phyloP scores from a whole-genome alignment of 2,329 filamentous ascomycete species.

The Exophiala lecanii-corni region DNA sequence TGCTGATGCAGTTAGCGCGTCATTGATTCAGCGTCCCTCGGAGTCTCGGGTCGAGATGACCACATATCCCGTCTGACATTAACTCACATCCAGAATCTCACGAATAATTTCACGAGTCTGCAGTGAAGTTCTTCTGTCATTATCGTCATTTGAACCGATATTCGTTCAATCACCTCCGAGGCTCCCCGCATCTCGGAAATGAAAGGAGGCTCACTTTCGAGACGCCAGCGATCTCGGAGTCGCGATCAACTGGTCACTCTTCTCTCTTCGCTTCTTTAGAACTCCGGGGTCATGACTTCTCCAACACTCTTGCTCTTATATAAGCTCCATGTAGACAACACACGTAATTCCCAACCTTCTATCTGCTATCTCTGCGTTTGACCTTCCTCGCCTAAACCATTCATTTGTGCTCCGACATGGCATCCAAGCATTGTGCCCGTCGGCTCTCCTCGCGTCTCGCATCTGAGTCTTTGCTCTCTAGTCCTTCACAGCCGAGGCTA shows the following conservation, averaged over 20 bases:
- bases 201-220: background rate
- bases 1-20: no score
- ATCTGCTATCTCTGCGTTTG: no score
- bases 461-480: background rate
- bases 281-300: background rate
- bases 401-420: no score
- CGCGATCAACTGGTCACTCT: no score
- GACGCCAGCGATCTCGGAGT: background rate
- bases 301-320: background rate
- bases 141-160: background rate
- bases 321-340: background rate
- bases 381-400: no score
- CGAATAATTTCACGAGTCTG: background rate
- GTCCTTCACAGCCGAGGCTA: slow-evolving; percentile 15
- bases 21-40: no score
- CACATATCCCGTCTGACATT: no score
- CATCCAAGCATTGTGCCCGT: slow-evolving; percentile 4
- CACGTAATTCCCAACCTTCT: no score
- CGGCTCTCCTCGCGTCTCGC: slow-evolving; percentile 3
- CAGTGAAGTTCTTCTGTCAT: background rate
- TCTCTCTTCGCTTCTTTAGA: no score
- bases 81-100: no score
- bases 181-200: background rate
- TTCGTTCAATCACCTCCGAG: background rate
- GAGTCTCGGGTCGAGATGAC: no score